Evolutionary conservation across 345 rosid species (phyloP), one percentile per base, ranked within the genome.

Genomic region (Dipteronia sinensis): DNA sequence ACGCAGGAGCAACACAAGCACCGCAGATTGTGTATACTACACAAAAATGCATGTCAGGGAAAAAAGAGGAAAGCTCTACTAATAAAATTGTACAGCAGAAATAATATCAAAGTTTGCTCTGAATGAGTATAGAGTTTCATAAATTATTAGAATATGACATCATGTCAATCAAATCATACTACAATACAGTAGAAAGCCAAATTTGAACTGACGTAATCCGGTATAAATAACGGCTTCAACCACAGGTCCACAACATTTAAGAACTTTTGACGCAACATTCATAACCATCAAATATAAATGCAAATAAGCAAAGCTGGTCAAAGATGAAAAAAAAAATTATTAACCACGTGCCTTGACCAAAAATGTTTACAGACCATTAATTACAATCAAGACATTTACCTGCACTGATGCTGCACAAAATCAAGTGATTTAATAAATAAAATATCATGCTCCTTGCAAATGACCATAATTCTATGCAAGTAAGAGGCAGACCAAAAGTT

Each of bases 1-100:
- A 75, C 85, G 97, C 79, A 93, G 81, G 72, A 96, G 92, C 86
- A 96, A 84, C 74, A 96, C 87, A 29, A 86, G 81, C 78, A 90
- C 62, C 20, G 95, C 98, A 22, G 97, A 94, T 82, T 88, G 88
- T 53, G 86, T 71, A 80, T 89, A 87, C 99, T 95, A 82, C 87
- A 83, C 34, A 82, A 74, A 63, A 77, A 53, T 2, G 13, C 73
- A 73, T 4, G 71, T 80, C 74, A 81, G 76, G 53, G 70, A 66
- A 63, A 69, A 79, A 56, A 19, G 9, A 46, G 49, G 63, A 58
- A 51, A 72, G 25, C 76, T 22, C 58, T 31, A 13, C 44, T 7
- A 72, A 46, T 44, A 20, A 63, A 62, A 59, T 72, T 46, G 34
- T 10, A 62, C 22, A 5, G 31, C 25, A 63, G 15, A 49, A 53